Base-by-base conservation (phyloP, 352 stramenopile species). In the Pythium aphanidermatum region DNA sequence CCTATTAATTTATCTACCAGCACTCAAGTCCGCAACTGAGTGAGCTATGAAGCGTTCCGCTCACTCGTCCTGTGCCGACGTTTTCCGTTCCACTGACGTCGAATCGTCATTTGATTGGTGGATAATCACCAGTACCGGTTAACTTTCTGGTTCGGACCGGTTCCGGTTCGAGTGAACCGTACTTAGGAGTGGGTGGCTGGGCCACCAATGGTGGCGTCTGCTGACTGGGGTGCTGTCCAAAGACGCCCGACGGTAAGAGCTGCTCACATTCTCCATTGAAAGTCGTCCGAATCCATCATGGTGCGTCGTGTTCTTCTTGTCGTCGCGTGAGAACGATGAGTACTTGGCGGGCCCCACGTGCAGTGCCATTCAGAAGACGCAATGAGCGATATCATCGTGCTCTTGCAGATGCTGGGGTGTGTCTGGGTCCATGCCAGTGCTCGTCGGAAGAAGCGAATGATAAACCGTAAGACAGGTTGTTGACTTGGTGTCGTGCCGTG, bases 201-300 rank as follows among this genome's bases (percentile, higher is more conserved):
- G 47, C 25, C 35, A 11, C 14, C 27, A 24, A 17, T 14, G 14
- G 26, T 39, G 16, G 9, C 6, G 24, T 6, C 13, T 31, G 23
- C 28, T 36, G 29, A 9, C 8, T 5, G 23, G 8, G 28, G 28
- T 46, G 24, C 12, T 2, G 23, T 34, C 10, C 13, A 16, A 11
- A 1, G 17, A 20, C 24, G 26, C 25, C 14, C 4, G 21, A 33
- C 28, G 33, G 23, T 8, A 14, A 28, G 3, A 28, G 35, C 23
- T 33, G 40, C 25, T 31, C 53, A 55, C 74, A 86, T 82, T 83
- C 69, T 71, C 69, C 75, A 73, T 86, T 83, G 74, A 63, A 77
- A 86, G 70, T 84, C 68, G 74, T 84, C 70, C 71, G 74, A 86
- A 84, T 86, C 74, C 72, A 84, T 86, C 74, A 86, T 86, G 74